A percentile compares a stretch with the other conserved stretches of the same genome.
Evolutionary conservation across 805 yeast species (phyloP).

Genomic region (Saturnispora kantuleensis): DNA sequence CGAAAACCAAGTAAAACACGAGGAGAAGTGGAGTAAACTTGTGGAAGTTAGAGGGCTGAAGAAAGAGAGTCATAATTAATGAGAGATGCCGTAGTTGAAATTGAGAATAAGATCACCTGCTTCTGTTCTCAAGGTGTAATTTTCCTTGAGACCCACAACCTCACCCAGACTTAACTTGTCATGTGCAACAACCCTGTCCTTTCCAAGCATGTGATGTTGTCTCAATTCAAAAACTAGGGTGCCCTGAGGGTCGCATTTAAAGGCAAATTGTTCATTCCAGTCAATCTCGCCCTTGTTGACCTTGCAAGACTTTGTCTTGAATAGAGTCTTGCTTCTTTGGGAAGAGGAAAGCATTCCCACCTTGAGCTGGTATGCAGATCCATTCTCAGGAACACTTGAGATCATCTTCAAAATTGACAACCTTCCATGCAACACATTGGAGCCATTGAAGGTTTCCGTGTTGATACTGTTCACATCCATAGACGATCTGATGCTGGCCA

Average conservation of each 20-base stretch:
- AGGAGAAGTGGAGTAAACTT: no score
- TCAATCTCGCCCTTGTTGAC: conserved; percentile 33
- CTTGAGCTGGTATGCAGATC: conserved; percentile 38
- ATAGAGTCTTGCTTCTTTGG: conserved; percentile 42
- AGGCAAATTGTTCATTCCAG: conserved; percentile 58
- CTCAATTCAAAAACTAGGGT: conserved; percentile 50
- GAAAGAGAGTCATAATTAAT: no score
- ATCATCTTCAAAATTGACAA: conserved; percentile 35
- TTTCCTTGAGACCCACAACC: conserved; percentile 4
- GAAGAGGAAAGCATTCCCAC: conserved; percentile 32
- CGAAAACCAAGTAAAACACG: neutral
- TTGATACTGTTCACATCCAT: conserved; percentile 25
- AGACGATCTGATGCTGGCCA: conserved; percentile 7
- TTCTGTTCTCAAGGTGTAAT: neutral
- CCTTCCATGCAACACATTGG: conserved; percentile 41
- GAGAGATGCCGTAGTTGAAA: conserved; percentile 2
- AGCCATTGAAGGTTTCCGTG: conserved; percentile 15
- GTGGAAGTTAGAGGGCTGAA: no score
- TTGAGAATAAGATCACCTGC: conserved; percentile 2
- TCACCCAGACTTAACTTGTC: neutral
- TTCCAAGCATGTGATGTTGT: conserved; percentile 65
- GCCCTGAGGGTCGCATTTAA: conserved; percentile 57
- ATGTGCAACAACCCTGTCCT: conserved; percentile 27
- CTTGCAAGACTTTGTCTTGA: conserved; percentile 54
- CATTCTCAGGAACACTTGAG: conserved; percentile 13